These are phyloP conservation scores for Suillus brevipes DNA, from an alignment of 768 basidiomycete species.

Conservation along the genomic window DNA sequence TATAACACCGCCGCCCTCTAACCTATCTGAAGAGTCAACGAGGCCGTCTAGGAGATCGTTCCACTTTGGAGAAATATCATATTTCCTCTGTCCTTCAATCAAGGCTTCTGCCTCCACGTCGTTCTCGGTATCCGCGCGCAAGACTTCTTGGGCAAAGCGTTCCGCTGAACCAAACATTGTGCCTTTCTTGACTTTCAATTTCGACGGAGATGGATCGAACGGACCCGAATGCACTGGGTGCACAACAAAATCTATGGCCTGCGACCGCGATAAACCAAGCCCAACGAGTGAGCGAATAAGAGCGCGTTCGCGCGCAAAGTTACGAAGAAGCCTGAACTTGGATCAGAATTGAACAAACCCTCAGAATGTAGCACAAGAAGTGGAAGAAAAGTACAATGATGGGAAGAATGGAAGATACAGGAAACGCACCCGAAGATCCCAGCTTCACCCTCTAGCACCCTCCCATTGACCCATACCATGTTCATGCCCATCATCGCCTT, in stretches of 20 bases:
- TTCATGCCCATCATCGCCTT: constrained; percentile 54
- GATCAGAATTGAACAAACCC: neutral
- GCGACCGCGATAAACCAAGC: constrained; percentile 59
- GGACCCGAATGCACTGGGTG: constrained; percentile 54
- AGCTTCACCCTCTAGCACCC: constrained; percentile 64
- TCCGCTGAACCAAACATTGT: constrained; percentile 16
- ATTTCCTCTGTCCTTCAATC: constrained; percentile 67
- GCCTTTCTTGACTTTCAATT: neutral
- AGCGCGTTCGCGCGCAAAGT: constrained; percentile 70
- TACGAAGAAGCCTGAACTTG: constrained; percentile 55
- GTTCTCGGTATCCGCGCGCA: constrained; percentile 4
- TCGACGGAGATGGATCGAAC: constrained; percentile 2
- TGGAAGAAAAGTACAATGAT: neutral
- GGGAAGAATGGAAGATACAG: neutral
- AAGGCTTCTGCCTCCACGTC: constrained; percentile 60
- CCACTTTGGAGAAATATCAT: constrained; percentile 62
- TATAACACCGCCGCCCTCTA: constrained; percentile 73
- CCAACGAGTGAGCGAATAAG: constrained; percentile 58
- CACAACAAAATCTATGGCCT: constrained; percentile 75
- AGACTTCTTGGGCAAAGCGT: constrained; percentile 4
- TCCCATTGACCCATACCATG: constrained; percentile 83
- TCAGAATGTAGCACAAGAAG: neutral
- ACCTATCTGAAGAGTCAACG: constrained; percentile 89
- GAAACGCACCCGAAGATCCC: constrained; percentile 45
- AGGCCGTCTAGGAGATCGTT: constrained; percentile 54